Conservation (phyloP, 106 monocot species). For the Phalaenopsis equestris region DNA sequence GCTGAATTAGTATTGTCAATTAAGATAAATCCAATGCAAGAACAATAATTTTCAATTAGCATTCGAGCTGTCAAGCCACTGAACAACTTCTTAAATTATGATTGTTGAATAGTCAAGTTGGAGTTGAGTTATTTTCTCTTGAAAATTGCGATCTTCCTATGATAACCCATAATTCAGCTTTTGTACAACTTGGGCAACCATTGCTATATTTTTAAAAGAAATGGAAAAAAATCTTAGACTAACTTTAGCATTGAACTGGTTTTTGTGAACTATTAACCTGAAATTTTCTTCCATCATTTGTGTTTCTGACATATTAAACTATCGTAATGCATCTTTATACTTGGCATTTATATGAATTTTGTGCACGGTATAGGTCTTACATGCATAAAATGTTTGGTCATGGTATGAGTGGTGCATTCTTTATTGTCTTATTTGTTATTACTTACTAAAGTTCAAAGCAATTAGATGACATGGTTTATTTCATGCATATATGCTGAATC, state of each 20-base stretch:
- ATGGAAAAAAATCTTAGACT: too few relatives aligned
- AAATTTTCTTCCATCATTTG: neutral
- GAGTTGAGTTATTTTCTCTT: neutral
- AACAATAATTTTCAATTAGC: neutral
- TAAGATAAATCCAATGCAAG: neutral
- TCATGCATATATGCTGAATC: neutral
- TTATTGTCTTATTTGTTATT: neutral
- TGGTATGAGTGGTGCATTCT: neutral
- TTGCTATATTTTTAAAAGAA: neutral
- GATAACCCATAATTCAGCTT: neutral
- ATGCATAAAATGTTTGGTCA: neutral
- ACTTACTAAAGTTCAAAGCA: neutral
- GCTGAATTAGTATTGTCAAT: neutral
- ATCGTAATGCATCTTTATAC: neutral
- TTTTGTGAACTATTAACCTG: neutral
- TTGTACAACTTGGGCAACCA: neutral
- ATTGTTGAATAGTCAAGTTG: neutral
- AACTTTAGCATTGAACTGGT: neutral
- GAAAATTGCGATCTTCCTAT: neutral
- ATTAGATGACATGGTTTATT: neutral
- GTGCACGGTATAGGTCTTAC: neutral
- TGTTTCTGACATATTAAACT: neutral
- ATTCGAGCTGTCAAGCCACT: neutral
- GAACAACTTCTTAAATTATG: neutral
- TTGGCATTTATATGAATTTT: neutral